A percentile compares a stretch with the other conserved stretches of the same genome.
phyloP scores from a whole-genome alignment of 2,329 filamentous ascomycete species.

The Penicillium sp. region DNA sequence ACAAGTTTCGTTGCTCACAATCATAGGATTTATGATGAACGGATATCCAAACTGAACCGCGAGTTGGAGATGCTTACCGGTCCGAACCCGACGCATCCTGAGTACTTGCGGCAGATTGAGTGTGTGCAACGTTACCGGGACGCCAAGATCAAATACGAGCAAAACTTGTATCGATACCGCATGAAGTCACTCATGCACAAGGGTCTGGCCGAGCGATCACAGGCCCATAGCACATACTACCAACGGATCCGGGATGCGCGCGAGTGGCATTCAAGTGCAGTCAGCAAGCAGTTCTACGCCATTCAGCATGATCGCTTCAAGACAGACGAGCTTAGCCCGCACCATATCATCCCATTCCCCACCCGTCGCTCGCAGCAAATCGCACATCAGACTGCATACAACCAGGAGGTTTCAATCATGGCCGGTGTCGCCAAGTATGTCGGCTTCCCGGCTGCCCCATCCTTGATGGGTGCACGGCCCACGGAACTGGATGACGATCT shows the following conservation, averaged over 20 bases:
- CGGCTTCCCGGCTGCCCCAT: conserved; percentile 92
- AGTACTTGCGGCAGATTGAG: conserved; percentile 85
- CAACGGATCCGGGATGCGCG: conserved; percentile 80
- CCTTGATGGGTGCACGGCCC: conserved; percentile 68
- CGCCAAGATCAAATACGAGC: conserved; percentile 73
- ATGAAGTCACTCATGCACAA: conserved; percentile 69
- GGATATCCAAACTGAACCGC: conserved; percentile 73
- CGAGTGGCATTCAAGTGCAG: conserved; percentile 72
- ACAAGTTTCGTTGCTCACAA: conserved; percentile 10
- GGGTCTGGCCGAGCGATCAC: conserved; percentile 76
- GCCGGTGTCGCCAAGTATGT: conserved; percentile 91
- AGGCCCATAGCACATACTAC: conserved; percentile 86
- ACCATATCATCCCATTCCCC: conserved; percentile 79
- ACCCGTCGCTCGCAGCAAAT: conserved; percentile 73
- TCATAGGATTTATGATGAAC: conserved; percentile 78
- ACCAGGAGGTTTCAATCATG: conserved; percentile 87
- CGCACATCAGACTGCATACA: conserved; percentile 84
- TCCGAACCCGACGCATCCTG: conserved; percentile 70
- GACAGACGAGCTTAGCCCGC: conserved; percentile 71
- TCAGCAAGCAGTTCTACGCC: conserved; percentile 88
- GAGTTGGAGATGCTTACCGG: conserved; percentile 61
- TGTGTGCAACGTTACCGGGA: conserved; percentile 79
- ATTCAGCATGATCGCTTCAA: conserved; percentile 85
- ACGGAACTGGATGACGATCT: conserved; percentile 82
- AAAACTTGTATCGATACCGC: conserved; percentile 70